phyloP scores from a whole-genome alignment of 2,329 filamentous ascomycete genomes.

The Ophiocordyceps sinensis region DNA sequence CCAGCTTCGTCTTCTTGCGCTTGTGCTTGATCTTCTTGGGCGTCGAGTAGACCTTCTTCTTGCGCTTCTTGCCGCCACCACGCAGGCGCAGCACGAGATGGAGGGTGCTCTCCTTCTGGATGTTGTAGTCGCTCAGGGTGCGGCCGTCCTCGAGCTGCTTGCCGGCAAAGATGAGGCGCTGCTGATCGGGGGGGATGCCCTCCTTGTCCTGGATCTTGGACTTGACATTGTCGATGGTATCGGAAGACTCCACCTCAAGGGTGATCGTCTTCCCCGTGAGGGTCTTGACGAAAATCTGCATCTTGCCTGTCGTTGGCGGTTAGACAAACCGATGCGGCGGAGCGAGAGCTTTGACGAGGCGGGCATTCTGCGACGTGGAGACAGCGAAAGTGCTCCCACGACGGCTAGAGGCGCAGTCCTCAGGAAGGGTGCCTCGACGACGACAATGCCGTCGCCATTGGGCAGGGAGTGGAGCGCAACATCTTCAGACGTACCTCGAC shows the following conservation, averaged over 20 bases:
- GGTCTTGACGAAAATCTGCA: slow-evolving; percentile 70
- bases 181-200: slow-evolving; percentile 97
- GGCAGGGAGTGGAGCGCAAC: slow-evolving; percentile 19
- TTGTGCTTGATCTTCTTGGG: slow-evolving; percentile 99
- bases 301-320: slow-evolving; percentile 42
- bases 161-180: slow-evolving; percentile 98
- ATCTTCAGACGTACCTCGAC: slow-evolving; percentile 49
- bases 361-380: background rate
- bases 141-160: slow-evolving; percentile 99
- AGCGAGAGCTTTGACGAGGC: background rate
- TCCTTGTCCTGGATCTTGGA: slow-evolving; percentile 99
- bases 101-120: slow-evolving; percentile 99
- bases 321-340: slow-evolving; percentile 14
- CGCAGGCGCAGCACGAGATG: slow-evolving; percentile 96
- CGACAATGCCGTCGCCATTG: slow-evolving; percentile 12
- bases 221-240: slow-evolving; percentile 99
- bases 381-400: background rate
- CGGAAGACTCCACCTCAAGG: slow-evolving; percentile 99
- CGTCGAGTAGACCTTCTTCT: slow-evolving; percentile 99
- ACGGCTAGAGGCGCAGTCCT: slow-evolving; percentile 6
- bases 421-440: slow-evolving; percentile 16
- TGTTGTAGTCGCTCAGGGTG: slow-evolving; percentile 99
- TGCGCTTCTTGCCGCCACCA: slow-evolving; percentile 99
- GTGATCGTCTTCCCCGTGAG: slow-evolving; percentile 99
- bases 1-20: slow-evolving; percentile 99